Conservation (phyloP, 805 yeast genomes). For the Saturnispora ahearnii region DNA sequence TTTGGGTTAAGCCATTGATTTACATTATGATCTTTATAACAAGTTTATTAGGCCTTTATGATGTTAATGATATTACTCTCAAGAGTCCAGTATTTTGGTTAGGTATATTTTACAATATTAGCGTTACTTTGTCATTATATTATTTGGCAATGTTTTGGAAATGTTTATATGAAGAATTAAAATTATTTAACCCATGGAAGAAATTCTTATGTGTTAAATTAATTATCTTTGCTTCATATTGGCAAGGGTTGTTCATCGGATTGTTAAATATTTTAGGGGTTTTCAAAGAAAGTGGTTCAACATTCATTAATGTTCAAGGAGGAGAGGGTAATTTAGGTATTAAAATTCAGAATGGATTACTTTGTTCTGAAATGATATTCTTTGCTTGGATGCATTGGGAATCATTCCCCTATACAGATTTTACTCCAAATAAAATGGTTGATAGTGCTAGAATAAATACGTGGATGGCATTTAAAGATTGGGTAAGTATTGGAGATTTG, state of each 20-base stretch:
- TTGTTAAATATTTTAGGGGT: conserved; percentile 41
- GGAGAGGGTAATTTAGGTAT: conserved; percentile 23
- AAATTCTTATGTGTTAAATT: conserved; percentile 89
- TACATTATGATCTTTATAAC: conserved; percentile 45
- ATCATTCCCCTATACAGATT: conserved; percentile 75
- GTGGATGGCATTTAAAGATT: conserved; percentile 61
- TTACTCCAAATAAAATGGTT: conserved; percentile 50
- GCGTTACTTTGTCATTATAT: conserved; percentile 76
- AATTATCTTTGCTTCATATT: conserved; percentile 93
- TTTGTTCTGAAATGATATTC: conserved; percentile 76
- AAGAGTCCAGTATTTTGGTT: conserved; percentile 53
- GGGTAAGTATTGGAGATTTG: conserved; percentile 69
- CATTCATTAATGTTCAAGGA: conserved; percentile 21
- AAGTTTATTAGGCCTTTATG: conserved; percentile 40
- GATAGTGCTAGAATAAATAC: conserved; percentile 60
- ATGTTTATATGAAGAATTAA: conserved; percentile 69
- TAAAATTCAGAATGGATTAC: conserved; percentile 68
- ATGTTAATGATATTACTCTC: conserved; percentile 40
- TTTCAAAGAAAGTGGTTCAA: conserved; percentile 26
- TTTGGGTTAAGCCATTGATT: conserved; percentile 87
- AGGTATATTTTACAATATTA: conserved; percentile 61
- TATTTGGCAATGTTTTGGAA: conserved; percentile 88
- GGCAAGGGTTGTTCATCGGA: conserved; percentile 76
- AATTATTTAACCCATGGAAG: conserved; percentile 79
- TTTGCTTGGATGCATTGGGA: conserved; percentile 85